Percentiles rank a stretch among this genome's conserved stretches.
Conservation (phyloP, 2,329 filamentous ascomycete species). For the Fusarium hostae region DNA sequence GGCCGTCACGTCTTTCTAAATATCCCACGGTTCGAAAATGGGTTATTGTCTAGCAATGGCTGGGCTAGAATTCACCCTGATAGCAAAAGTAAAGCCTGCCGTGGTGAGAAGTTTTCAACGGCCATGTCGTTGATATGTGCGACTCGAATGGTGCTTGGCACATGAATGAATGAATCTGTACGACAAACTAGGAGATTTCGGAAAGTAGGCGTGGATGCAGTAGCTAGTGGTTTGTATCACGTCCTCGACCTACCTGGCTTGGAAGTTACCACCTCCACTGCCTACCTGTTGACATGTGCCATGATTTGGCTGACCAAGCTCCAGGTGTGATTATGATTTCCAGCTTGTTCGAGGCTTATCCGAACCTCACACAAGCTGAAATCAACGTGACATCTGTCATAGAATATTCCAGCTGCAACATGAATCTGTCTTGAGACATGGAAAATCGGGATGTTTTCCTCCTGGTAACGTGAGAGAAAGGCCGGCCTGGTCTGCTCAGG, state of each 20-base stretch:
- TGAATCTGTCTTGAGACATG: not conserved
- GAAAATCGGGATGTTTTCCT: not conserved
- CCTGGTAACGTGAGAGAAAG: not conserved
- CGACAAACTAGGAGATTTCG: not conserved
- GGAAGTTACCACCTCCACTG: slow-evolving; percentile 8
- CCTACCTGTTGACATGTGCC: slow-evolving; percentile 26
- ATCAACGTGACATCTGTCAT: slow-evolving; percentile 1
- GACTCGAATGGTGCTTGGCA: not conserved
- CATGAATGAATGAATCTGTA: not conserved
- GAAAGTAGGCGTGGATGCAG: slow-evolving; percentile 21
- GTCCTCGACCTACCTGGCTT: slow-evolving; percentile 8
- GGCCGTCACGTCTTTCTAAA: slow-evolving; percentile 16
- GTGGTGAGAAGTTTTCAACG: not conserved
- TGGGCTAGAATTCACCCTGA: not conserved
- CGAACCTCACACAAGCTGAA: not conserved
- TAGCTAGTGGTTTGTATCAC: slow-evolving; percentile 9
- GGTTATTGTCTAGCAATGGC: not conserved
- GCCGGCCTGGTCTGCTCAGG: not conserved
- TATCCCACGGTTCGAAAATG: slow-evolving; percentile 10
- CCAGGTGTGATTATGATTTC: not conserved
- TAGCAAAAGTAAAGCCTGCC: not conserved
- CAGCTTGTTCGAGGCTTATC: not conserved
- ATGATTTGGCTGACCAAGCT: slow-evolving; percentile 27
- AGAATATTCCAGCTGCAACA: not conserved
- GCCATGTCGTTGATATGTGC: not conserved